Evolutionary conservation across 495 filamentous ascomycete genomes (phyloP).

Genomic region (Xylaria castorea): DNA sequence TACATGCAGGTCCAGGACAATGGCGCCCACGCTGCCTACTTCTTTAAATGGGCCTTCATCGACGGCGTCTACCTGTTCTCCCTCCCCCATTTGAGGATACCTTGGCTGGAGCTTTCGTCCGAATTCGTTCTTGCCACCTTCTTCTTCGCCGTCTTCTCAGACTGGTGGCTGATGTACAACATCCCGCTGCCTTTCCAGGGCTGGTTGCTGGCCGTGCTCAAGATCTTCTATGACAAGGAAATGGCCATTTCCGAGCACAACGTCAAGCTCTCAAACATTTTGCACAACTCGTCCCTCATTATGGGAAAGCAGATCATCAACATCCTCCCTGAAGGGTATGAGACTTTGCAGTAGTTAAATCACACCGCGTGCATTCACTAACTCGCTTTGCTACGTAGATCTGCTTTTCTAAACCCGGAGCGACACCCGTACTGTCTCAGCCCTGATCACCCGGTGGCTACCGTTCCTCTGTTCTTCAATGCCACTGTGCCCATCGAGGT

Average conservation of each 20-base stretch:
- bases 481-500: slow-evolving; percentile 86
- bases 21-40: slow-evolving; percentile 80
- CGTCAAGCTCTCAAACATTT: slow-evolving; percentile 83
- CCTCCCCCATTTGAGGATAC: slow-evolving; percentile 83
- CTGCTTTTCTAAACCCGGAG: slow-evolving; percentile 85
- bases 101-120: slow-evolving; percentile 91
- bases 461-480: slow-evolving; percentile 90
- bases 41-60: slow-evolving; percentile 88
- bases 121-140: slow-evolving; percentile 70
- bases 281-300: slow-evolving; percentile 90
- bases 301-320: slow-evolving; percentile 95
- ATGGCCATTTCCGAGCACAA: slow-evolving; percentile 85
- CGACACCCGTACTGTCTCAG: slow-evolving; percentile 78
- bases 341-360: slow-evolving; percentile 18
- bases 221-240: slow-evolving; percentile 86
- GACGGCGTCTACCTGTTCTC: slow-evolving; percentile 86
- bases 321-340: slow-evolving; percentile 92
- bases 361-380: slow-evolving; percentile 20
- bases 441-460: slow-evolving; percentile 59
- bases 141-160: slow-evolving; percentile 69
- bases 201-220: slow-evolving; percentile 71
- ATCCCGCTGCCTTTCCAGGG: slow-evolving; percentile 73
- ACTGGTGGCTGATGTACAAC: slow-evolving; percentile 90
- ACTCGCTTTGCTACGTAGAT: slow-evolving; percentile 57
- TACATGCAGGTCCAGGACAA: slow-evolving; percentile 75